Base-by-base conservation (phyloP, 2,329 filamentous ascomycete species). In the Colletotrichum sp. region DNA sequence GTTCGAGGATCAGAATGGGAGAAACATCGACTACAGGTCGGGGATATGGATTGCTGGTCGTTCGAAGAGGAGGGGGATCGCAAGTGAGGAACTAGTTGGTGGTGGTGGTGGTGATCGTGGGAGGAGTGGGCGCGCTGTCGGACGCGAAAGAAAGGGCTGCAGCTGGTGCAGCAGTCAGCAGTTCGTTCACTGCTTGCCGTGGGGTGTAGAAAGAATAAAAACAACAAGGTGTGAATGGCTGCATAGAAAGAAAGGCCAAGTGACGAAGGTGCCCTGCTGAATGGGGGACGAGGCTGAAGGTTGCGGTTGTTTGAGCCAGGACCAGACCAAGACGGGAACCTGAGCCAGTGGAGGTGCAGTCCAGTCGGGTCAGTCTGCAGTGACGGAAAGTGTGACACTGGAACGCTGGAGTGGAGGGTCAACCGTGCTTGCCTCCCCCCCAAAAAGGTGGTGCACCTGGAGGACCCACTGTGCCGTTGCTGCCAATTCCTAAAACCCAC, bases 331-430 rank as follows among this genome's bases (percentile, higher is more conserved):
- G 49, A 68, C n/a, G 64, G 64, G 60, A 60, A 64, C 44, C 44
- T 52, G 44, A 21, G 44, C 44, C 44, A 52, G 44, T 52, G 55
- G 34, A 15, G 28, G 52, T 55, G 32, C 63, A 65, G 64, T 65
- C 64, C 44, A 52, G 55, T 24, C n/a, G 21, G 66, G 67, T 34
- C 63, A 68, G 64, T 65, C 64, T 74, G 59, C 71, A 76, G 74
- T 76, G 74, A 76, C 70, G 65, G 74, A 74, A 76, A 74, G 74
- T 76, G 71, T 44, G 70, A 76, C 71, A 69, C 44, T 39, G 36
- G 68, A 24, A 62, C 49, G 21, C 28, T 62, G 65, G 68, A 55
- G 63, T 74, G 70, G 70, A 76, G 63, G 69, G 63, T 60, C 70
- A 76, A 64, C 44, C 68, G 64, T 74, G 64, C 26, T 30, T 63